These are phyloP conservation scores for Benincasa hispida DNA, from an alignment of 306 rosid genomes.

Conservation along the genomic window DNA sequence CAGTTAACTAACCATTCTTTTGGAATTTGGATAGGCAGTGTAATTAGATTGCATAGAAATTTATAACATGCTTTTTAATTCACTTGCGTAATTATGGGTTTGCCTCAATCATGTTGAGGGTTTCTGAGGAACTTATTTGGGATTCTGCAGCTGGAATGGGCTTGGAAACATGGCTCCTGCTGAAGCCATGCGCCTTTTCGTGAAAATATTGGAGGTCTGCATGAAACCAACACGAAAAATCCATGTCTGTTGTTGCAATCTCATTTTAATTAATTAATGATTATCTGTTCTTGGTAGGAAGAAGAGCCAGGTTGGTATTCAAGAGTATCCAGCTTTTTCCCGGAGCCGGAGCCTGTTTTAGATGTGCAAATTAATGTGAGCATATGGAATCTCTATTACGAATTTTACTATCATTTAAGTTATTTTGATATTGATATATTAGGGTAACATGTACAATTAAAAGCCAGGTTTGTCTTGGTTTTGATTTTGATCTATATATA, in stretches of 20 bases:
- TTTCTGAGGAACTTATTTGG: neutral
- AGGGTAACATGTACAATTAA: no score
- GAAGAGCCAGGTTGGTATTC: constrained; percentile 98
- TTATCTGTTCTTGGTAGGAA: constrained; percentile 41
- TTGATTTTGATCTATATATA: no score
- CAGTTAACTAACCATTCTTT: neutral
- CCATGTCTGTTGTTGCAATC: constrained; percentile 4
- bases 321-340: constrained; percentile 62
- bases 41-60: neutral
- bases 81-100: neutral
- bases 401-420: neutral
- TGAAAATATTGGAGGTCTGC: constrained; percentile 85
- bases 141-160: constrained; percentile 83
- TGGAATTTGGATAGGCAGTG: neutral
- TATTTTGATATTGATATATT: neutral
- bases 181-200: constrained; percentile 98
- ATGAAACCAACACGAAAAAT: neutral
- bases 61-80: neutral
- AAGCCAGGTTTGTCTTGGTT: no score
- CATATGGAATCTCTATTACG: neutral
- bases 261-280: constrained; percentile 14
- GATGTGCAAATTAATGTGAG: constrained; percentile 88
- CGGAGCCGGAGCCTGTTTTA: constrained; percentile 41
- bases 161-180: constrained; percentile 74
- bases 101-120: constrained; percentile 13